These are phyloP conservation scores for Exophiala xenobiotica DNA, from an alignment of 2,329 filamentous ascomycete genomes.

Conservation along the genomic window DNA sequence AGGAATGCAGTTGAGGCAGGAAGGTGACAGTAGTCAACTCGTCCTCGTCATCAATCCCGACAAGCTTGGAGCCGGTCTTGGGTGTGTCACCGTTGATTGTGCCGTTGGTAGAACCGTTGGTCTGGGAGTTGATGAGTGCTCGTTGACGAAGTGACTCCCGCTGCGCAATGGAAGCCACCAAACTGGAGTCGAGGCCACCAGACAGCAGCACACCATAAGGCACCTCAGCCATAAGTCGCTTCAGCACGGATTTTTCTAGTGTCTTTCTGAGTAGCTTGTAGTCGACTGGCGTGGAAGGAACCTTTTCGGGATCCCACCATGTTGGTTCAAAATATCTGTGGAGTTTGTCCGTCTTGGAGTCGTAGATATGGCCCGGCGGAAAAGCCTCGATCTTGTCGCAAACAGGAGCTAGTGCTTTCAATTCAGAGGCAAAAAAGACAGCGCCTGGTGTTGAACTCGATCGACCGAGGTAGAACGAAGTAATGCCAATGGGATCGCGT, in stretches of 20 bases:
- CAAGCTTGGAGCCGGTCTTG: slow-evolving; percentile 66
- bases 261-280: slow-evolving; percentile 77
- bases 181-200: slow-evolving; percentile 89
- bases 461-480: slow-evolving; percentile 95
- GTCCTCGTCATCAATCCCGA: slow-evolving; percentile 92
- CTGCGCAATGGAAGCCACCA: slow-evolving; percentile 94
- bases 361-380: slow-evolving; percentile 92
- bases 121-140: slow-evolving; percentile 42
- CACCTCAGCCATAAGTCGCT: slow-evolving; percentile 97
- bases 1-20: slow-evolving; percentile 93
- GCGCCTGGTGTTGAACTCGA: slow-evolving; percentile 77
- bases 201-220: slow-evolving; percentile 95
- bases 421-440: slow-evolving; percentile 93
- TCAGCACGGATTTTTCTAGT: slow-evolving; percentile 87
- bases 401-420: slow-evolving; percentile 88
- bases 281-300: slow-evolving; percentile 79
- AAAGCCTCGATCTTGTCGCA: slow-evolving; percentile 95
- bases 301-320: slow-evolving; percentile 82
- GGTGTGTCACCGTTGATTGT: slow-evolving; percentile 46
- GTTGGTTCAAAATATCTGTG: slow-evolving; percentile 87
- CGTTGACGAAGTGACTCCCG: slow-evolving; percentile 81
- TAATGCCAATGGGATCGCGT: slow-evolving; percentile 94
- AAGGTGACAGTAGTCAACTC: slow-evolving; percentile 85
- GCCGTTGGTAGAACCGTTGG: slow-evolving; percentile 35
- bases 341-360: slow-evolving; percentile 82